Base-by-base conservation (phyloP, 2,329 filamentous ascomycete species). In the Colletotrichum euphorbiae region DNA sequence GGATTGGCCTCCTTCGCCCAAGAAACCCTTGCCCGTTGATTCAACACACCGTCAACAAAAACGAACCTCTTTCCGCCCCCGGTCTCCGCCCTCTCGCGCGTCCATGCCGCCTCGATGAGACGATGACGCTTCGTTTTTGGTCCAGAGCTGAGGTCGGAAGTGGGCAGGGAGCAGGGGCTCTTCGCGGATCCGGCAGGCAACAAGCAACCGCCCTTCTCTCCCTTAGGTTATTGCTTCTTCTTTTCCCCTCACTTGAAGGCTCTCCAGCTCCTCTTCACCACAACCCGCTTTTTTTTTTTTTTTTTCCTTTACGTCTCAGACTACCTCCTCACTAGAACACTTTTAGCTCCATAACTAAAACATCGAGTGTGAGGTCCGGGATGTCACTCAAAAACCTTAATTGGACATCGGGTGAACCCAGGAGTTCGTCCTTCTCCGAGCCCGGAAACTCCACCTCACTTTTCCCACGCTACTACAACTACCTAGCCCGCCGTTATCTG, bases 321-420 rank as follows among this genome's bases (percentile, higher is more conserved):
- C 55, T 38, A 28, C 24, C 46, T 36, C 24, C 46, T 36, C 19
- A 51, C 55, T 38, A 63, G n/a, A 64, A 50, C 36, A 19, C n/a
- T 43, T 21, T 24, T 40, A 36, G 40, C 28, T 43, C 64, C 31
- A 28, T 45, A 63, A 64, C 36, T 63, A 58, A 58, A 60, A 60
- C 19, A 52, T 19, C 11, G 21, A 12, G 54, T 46, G 51, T 57
- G 60, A 64, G 59, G 46, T n/a, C 51, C 28, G 52, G 59, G 42
- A 45, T 67, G 64, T 67, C 64, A 67, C 64, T 67, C 59, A 51
- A 58, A 67, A 67, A 67, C 64, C 64, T 67, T 67, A 67, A 67
- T 67, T 67, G 64, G 64, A 67, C 64, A 67, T 67, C 64, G 40
- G 43, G 13, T 43, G 54, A 64, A 64, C 33, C 36, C 24, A 60